These are phyloP conservation scores for Arthroderma sp. DNA, from an alignment of 2,329 filamentous ascomycete genomes.

Conservation along the genomic window DNA sequence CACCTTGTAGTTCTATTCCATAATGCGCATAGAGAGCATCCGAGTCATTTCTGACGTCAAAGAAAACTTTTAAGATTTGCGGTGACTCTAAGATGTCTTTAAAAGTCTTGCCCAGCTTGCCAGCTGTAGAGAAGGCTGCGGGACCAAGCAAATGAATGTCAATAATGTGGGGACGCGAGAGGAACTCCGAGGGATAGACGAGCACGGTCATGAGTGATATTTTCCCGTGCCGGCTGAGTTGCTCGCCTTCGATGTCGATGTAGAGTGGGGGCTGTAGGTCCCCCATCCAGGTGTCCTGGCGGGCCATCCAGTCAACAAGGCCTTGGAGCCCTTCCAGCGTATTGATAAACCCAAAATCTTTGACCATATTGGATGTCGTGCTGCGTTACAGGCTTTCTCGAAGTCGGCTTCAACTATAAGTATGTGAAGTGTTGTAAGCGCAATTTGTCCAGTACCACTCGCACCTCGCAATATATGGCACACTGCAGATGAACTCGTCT, in stretches of 20 bases:
- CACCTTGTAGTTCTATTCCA: conserved; percentile 29
- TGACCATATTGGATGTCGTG: not conserved
- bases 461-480: no score
- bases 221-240: conserved; percentile 30
- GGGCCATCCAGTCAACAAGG: not conserved
- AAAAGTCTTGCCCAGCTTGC: conserved; percentile 12
- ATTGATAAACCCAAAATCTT: not conserved
- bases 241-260: conserved; percentile 37
- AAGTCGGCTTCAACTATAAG: no score
- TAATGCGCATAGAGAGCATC: conserved; percentile 41
- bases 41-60: conserved; percentile 48
- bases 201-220: conserved; percentile 30
- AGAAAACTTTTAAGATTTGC: conserved; percentile 40
- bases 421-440: no score
- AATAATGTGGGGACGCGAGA: conserved; percentile 36
- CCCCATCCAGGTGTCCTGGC: no score
- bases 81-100: conserved; percentile 35
- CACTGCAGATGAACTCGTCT: no score
- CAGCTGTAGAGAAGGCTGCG: conserved; percentile 28
- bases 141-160: conserved; percentile 30
- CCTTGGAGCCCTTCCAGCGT: not conserved
- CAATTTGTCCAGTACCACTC: no score
- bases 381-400: no score
- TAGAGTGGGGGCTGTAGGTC: conserved; percentile 34
- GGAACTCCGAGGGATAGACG: conserved; percentile 5